Base-by-base conservation (phyloP, 2,329 filamentous ascomycete species). In the Pseudocercospora eumusae region DNA sequence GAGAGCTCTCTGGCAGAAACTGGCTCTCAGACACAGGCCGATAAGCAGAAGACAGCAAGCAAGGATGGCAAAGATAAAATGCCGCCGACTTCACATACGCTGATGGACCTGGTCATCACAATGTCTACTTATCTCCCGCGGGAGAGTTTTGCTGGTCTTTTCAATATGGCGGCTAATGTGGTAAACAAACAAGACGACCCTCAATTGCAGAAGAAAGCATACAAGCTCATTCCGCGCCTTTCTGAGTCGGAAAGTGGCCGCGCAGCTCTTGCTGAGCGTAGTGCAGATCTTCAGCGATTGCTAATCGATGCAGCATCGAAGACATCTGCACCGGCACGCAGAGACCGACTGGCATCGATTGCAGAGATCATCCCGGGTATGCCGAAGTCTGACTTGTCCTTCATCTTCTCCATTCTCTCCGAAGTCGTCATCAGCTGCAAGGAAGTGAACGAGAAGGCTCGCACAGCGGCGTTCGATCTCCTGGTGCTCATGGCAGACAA, bases 351-450 rank as follows among this genome's bases (percentile, higher is more conserved):
- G 36, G 84, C 90, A 4, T 93, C 95, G 3, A 88, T 98, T 53
- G 81, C 88, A 27, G 88, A 92, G 60, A 83, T 98, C 56, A 83
- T 98, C 20, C 88, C 91, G 9, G 89, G 89, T 71, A 82, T 97
- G 5, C 90, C 93, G 13, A 82, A 86, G 50, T 83, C 84, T 13
- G 90, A 92, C 45, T 86, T 99, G 28, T 91, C 97, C 76, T 98
- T 99, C 77, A 93, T 99, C 64, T 93, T 95, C 1, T 86, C 91
- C 1, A 87, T 97, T 52, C 83, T 99, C 5, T 92, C 92, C 3
- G 95, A 99, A 78, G 92, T 98, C 33, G 93, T 99, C 57, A 92
- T 99, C 65, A 91, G 91, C 65, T 96, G 92, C 78, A 99, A 99
- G 77, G 95, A 99, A 79, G 92, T 95, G 73, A 99, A 99, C 73